Evolutionary conservation across 2,329 filamentous ascomycete genomes (phyloP).

Genomic region (Diplodia intermedia): DNA sequence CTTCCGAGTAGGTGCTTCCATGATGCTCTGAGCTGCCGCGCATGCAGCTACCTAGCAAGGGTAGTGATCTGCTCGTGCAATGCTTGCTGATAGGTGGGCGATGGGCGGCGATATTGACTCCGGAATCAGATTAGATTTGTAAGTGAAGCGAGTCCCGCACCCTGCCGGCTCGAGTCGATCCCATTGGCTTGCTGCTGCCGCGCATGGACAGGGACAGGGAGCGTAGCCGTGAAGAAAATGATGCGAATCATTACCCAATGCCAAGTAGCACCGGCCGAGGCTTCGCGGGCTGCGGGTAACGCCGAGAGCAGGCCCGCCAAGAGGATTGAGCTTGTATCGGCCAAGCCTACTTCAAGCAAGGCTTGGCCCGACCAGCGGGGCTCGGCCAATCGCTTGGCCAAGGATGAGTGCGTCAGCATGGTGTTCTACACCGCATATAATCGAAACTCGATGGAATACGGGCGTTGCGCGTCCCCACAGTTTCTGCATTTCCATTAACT

Average conservation of each 20-base stretch:
- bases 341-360: background rate
- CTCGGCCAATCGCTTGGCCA: background rate
- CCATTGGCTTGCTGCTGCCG: background rate
- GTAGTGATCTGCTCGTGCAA: background rate
- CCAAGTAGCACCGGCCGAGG: background rate
- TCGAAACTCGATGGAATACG: background rate
- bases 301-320: background rate
- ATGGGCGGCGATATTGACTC: background rate
- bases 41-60: background rate
- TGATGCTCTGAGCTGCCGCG: background rate
- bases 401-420: background rate
- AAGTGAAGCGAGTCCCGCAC: background rate
- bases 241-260: background rate
- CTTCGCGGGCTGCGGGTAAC: background rate
- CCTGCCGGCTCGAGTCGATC: background rate
- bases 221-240: background rate
- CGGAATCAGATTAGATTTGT: slow-evolving; percentile 13
- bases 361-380: background rate
- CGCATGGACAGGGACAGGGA: background rate
- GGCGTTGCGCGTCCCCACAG: background rate
- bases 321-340: background rate
- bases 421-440: slow-evolving; percentile 6
- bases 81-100: background rate
- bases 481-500: background rate
- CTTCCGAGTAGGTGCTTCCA: background rate